phyloP scores from a whole-genome alignment of 2,329 filamentous ascomycete species.

The Alternaria rosae region DNA sequence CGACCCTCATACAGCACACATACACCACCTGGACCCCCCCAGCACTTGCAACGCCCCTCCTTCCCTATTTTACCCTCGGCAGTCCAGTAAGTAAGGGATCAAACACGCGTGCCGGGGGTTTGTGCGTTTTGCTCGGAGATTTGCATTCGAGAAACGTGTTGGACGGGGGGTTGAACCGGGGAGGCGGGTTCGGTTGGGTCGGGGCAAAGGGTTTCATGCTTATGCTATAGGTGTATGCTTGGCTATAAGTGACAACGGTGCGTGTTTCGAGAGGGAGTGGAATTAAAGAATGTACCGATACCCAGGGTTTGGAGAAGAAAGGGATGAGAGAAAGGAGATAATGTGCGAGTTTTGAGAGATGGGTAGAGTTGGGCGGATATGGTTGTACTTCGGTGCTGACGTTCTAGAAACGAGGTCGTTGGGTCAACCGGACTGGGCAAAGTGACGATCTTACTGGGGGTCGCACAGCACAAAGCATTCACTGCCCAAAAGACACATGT shows the following conservation, averaged over 20 bases:
- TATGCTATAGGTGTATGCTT: constrained; percentile 3
- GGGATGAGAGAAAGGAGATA: neutral
- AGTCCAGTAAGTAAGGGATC: neutral
- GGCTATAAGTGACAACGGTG: neutral
- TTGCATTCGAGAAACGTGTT: neutral
- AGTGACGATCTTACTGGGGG: neutral
- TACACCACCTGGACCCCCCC: too few species aligned
- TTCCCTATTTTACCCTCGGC: too few species aligned
- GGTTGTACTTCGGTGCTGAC: neutral
- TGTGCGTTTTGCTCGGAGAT: neutral
- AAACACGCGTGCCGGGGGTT: neutral
- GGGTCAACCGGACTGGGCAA: neutral
- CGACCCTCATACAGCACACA: too few species aligned
- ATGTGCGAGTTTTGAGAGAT: neutral
- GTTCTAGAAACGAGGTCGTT: neutral
- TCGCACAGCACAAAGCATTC: neutral
- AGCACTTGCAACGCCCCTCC: too few species aligned
- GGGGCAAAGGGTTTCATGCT: neutral
- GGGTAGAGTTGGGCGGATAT: neutral
- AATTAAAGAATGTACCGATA: neutral
- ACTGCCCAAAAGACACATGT: neutral
- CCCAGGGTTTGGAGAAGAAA: neutral
- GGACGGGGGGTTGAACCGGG: neutral
- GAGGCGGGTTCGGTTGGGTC: neutral
- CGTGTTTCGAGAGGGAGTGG: neutral